phyloP scores from a whole-genome alignment of 2,329 filamentous ascomycete genomes.

The Alternaria atra region DNA sequence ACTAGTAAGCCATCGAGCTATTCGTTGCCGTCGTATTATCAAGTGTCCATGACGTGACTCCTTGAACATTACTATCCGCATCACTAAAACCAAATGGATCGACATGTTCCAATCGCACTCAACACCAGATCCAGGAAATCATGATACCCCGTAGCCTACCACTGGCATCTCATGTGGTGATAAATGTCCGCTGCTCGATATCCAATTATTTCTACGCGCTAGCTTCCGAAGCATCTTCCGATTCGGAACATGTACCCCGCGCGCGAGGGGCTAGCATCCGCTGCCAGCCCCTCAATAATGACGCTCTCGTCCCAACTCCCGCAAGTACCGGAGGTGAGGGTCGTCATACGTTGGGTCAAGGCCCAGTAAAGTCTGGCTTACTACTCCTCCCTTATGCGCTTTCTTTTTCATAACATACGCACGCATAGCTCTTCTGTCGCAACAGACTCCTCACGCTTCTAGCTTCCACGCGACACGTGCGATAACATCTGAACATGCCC shows the following conservation, averaged over 20 bases:
- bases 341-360: background rate
- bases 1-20: too few relatives aligned
- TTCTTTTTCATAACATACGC: background rate
- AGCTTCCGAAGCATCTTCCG: constrained; percentile 8
- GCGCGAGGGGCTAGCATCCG: constrained; percentile 3
- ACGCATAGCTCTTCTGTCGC: background rate
- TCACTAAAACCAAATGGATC: too few relatives aligned
- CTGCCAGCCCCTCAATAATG: constrained; percentile 14
- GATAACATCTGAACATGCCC: constrained; percentile 14
- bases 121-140: too few relatives aligned
- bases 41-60: too few relatives aligned
- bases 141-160: too few relatives aligned
- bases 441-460: background rate
- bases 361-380: background rate
- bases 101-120: too few relatives aligned
- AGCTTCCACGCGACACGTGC: background rate
- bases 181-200: background rate
- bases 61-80: too few relatives aligned
- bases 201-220: background rate
- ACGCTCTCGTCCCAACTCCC: constrained; percentile 2
- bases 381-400: background rate
- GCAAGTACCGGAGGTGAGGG: constrained; percentile 7
- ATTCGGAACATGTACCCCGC: constrained; percentile 12
- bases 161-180: background rate
- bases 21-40: too few relatives aligned